Conservation (phyloP, 192 early-diverging fungal genomes). For the Haplosporangium gracile region DNA sequence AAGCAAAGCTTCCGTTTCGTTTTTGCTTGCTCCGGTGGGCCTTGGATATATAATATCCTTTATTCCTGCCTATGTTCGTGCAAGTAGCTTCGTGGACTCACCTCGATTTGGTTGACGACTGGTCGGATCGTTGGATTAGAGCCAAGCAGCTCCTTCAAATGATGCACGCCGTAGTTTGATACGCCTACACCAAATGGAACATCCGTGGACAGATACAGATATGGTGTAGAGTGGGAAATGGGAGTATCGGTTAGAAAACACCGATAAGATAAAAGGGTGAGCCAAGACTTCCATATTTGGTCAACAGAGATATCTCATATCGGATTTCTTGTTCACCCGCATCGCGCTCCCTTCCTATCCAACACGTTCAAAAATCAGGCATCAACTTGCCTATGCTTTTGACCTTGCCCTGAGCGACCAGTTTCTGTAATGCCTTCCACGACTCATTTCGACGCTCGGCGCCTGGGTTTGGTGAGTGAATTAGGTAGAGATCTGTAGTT, state of each 20-base stretch:
- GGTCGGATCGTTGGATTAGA: constrained; percentile 58
- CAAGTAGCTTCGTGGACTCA: background rate
- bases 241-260: background rate
- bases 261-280: background rate
- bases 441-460: constrained; percentile 59
- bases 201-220: background rate
- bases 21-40: background rate
- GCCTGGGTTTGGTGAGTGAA: constrained; percentile 69
- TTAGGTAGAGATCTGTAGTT: constrained; percentile 65
- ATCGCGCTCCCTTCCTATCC: background rate
- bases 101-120: constrained; percentile 71
- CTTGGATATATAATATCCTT: background rate
- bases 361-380: background rate
- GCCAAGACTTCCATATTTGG: background rate
- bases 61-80: background rate
- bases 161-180: constrained; percentile 66
- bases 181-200: constrained; percentile 44
- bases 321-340: background rate
- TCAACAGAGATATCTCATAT: background rate
- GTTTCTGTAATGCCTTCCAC: constrained; percentile 66
- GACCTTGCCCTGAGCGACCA: constrained; percentile 63
- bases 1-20: background rate
- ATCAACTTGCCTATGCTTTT: constrained; percentile 59
- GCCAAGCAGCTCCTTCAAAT: constrained; percentile 64
- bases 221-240: background rate